Conservation (phyloP, 495 filamentous ascomycete genomes). For the Umbilicaria muhlenbergii region DNA sequence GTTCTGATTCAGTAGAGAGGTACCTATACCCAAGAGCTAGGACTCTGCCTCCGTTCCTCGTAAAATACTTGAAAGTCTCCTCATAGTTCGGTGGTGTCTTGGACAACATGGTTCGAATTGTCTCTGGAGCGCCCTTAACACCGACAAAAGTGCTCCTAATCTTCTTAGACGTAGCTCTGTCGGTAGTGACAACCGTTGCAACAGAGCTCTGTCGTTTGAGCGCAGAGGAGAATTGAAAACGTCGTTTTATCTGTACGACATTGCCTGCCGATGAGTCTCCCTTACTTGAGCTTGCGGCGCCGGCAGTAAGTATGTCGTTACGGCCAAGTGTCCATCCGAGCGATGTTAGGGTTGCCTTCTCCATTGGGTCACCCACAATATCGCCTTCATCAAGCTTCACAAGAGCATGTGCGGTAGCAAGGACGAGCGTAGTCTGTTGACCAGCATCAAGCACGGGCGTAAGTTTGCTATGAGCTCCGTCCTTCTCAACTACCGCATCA, state of each 20-base stretch:
- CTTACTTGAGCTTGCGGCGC: constrained; percentile 26
- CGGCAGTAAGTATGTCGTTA: constrained; percentile 63
- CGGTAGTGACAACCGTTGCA: constrained; percentile 54
- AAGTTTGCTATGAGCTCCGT: constrained; percentile 65
- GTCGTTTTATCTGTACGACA: constrained; percentile 78
- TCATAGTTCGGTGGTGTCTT: constrained; percentile 78
- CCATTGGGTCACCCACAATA: constrained; percentile 96
- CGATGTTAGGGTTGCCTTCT: constrained; percentile 80
- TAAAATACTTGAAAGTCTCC: constrained; percentile 97
- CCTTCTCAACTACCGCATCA: constrained; percentile 51
- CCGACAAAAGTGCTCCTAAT: constrained; percentile 70
- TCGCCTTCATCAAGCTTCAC: constrained; percentile 96
- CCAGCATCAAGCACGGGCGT: constrained; percentile 46
- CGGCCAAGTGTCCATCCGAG: constrained; percentile 83
- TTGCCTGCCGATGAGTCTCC: constrained; percentile 34
- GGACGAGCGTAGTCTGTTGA: constrained; percentile 75
- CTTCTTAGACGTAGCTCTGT: constrained; percentile 56
- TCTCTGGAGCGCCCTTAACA: constrained; percentile 96
- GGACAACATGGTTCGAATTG: constrained; percentile 81
- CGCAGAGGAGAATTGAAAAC: constrained; percentile 96
- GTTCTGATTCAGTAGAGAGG: constrained; percentile 60
- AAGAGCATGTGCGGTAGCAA: constrained; percentile 89
- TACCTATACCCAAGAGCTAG: constrained; percentile 90
- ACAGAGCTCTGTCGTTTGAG: constrained; percentile 93
- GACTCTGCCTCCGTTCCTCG: constrained; percentile 83